Conservation (phyloP, 352 stramenopile genomes). For the Phytophthora nicotianae region DNA sequence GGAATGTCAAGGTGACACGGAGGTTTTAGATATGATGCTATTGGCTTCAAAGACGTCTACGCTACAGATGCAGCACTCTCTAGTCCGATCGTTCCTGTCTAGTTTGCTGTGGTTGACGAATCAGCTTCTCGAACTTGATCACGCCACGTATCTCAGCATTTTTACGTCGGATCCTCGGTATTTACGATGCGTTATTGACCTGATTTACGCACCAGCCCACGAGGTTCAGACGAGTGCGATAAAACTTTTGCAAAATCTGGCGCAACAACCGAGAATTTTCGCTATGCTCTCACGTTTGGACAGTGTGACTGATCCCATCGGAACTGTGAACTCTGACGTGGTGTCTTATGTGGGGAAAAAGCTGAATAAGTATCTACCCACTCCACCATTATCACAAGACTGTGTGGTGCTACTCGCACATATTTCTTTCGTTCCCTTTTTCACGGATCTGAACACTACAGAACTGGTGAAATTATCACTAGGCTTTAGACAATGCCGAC, state of each 20-base stretch:
- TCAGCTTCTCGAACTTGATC: slow-evolving; percentile 5
- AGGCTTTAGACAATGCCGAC: slow-evolving; percentile 24
- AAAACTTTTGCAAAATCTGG: slow-evolving; percentile 26
- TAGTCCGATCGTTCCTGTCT: slow-evolving; percentile 19
- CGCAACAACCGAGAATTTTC: slow-evolving; percentile 13
- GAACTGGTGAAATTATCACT: slow-evolving; percentile 39
- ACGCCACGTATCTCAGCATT: slow-evolving; percentile 15
- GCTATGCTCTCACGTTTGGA: slow-evolving; percentile 21
- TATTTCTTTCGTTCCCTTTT: slow-evolving; percentile 34
- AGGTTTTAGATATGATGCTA: slow-evolving; percentile 23
- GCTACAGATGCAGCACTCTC: slow-evolving; percentile 24
- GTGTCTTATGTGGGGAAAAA: slow-evolving; percentile 18
- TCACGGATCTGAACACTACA: slow-evolving; percentile 29
- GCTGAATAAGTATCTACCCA: slow-evolving; percentile 8
- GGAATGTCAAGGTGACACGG: slow-evolving; percentile 14
- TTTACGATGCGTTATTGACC: slow-evolving; percentile 28
- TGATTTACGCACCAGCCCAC: slow-evolving; percentile 29
- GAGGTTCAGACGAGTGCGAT: slow-evolving; percentile 33
- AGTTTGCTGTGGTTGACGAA: slow-evolving; percentile 25
- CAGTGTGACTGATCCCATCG: slow-evolving; percentile 5
- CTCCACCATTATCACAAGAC: slow-evolving; percentile 20
- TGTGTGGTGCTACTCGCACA: slow-evolving; percentile 26
- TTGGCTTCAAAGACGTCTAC: slow-evolving; percentile 14
- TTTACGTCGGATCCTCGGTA: slow-evolving; percentile 28
- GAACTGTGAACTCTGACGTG: not conserved